Evolutionary conservation across 176 grass and related monocot genomes (phyloP), one percentile per base, ranked within the genome.

Genomic region (Aegilops speltoides): DNA sequence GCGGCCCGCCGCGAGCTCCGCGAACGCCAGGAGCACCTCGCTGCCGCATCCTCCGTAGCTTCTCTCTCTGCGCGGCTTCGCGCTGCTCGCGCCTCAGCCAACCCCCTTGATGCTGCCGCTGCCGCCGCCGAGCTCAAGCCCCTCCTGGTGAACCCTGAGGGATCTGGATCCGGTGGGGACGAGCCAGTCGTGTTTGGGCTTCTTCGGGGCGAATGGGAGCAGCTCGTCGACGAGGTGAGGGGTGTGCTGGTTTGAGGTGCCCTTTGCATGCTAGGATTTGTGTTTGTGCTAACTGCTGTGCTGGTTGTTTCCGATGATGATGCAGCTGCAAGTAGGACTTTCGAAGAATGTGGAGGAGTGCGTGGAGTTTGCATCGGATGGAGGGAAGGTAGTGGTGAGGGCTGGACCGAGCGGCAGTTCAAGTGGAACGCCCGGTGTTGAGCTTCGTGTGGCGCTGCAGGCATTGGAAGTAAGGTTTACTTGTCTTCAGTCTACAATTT

Each of bases 161-260:
- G 60, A 45, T 75, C 85, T 45, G 68, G 81, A 76, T 80, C 85
- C 77, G 28, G 16, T 25, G 68, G 81, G 77, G 93, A 82, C 25
- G 93, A 92, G 8, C 93, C 90, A 2, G 77, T 87, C 8, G 96
- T 98, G 26, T 98, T 87, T 68, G 90, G 89, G 66, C 82, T 94
- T 65, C 91, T 98, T 63, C 89, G 88, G 65, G 88, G 78, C 12
- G 94, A 98, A 61, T 98, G 88, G 91, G 83, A 86, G 75, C 86
- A 90, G 33, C 95, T 93, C 73, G 79, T 98, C 3, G 93, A 98
- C 11, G 90, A 94, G 92, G 96, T 96, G 68, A 86, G 16, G 37
- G 32, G 29, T 45, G 62, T 83, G 68, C 20, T 72, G 67, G 41
- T 64, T 82, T 69, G 2, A 31, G 52, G 41, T 46, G 54, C 36